These are phyloP conservation scores for Penicillium rolfsii DNA, from an alignment of 2,329 filamentous ascomycete genomes.

Conservation along the genomic window DNA sequence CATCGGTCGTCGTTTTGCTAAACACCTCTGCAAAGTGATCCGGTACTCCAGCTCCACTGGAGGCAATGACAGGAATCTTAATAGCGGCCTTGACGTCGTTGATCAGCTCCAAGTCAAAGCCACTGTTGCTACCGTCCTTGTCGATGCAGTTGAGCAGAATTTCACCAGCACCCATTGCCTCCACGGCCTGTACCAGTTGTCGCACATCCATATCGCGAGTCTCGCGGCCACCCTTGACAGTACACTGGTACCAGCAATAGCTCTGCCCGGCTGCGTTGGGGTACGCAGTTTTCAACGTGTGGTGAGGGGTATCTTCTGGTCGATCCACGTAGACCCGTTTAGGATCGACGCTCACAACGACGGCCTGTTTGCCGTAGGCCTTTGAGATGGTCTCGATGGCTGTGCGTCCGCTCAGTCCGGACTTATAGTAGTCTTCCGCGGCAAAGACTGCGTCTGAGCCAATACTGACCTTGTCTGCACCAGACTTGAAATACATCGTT, in stretches of 20 bases:
- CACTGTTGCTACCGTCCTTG: constrained; percentile 89
- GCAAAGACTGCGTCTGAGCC: constrained; percentile 92
- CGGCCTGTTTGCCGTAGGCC: constrained; percentile 94
- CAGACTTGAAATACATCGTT: constrained; percentile 94
- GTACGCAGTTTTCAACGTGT: constrained; percentile 71
- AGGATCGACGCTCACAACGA: constrained; percentile 93
- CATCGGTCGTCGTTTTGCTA: constrained; percentile 80
- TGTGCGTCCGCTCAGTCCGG: constrained; percentile 75
- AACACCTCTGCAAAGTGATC: constrained; percentile 92
- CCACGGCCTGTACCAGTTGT: constrained; percentile 83
- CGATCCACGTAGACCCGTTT: constrained; percentile 81
- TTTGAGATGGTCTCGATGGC: constrained; percentile 94
- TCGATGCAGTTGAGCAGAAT: constrained; percentile 97
- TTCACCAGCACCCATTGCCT: constrained; percentile 94
- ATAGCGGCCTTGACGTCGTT: constrained; percentile 83
- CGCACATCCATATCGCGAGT: constrained; percentile 92
- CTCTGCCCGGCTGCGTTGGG: constrained; percentile 76
- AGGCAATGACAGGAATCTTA: constrained; percentile 92
- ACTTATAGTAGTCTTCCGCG: constrained; percentile 84
- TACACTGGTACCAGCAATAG: constrained; percentile 97
- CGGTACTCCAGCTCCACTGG: constrained; percentile 86
- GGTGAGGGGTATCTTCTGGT: constrained; percentile 70
- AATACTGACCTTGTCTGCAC: constrained; percentile 96
- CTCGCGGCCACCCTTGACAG: constrained; percentile 92
- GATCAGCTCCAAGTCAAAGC: constrained; percentile 93